These are phyloP conservation scores for Ophiostoma ulmi DNA, from an alignment of 2,329 filamentous ascomycete genomes.

Conservation along the genomic window DNA sequence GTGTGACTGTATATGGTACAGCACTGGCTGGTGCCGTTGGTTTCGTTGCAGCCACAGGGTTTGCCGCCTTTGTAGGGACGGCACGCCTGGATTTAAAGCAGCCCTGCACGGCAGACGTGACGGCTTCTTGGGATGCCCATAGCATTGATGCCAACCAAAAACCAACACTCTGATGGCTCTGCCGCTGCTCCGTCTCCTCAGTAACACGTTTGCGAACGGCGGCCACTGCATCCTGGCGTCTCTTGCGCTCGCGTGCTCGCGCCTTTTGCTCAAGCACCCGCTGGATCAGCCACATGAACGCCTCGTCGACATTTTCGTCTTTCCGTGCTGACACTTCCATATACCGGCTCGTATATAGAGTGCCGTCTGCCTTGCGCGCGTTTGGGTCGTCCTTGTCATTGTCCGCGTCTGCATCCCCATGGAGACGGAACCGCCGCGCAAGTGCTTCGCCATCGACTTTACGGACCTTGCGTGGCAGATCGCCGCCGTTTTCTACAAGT, in stretches of 20 bases:
- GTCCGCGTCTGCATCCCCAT: neutral
- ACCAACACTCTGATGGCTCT: neutral
- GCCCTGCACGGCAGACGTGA: neutral
- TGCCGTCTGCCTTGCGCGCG: neutral
- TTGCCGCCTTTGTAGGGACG: neutral
- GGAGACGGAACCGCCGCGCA: constrained; percentile 4
- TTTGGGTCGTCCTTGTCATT: constrained; percentile 4
- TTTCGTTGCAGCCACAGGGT: neutral
- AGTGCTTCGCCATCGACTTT: constrained; percentile 11
- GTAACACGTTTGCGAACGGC: neutral
- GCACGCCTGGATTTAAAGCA: neutral
- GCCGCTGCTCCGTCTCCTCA: neutral
- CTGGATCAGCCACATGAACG: constrained; percentile 13
- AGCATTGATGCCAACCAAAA: neutral
- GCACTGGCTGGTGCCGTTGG: neutral
- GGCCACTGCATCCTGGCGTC: constrained; percentile 8
- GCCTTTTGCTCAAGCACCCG: constrained; percentile 13
- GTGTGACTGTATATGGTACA: neutral
- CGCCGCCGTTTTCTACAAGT: constrained; percentile 11
- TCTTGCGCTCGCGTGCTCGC: neutral
- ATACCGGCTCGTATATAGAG: constrained; percentile 12
- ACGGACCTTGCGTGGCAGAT: constrained; percentile 12
- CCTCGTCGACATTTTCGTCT: constrained; percentile 13
- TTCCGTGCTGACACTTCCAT: constrained; percentile 12
- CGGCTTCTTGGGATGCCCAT: neutral